Evolutionary conservation across 805 yeast species (phyloP), one percentile per base, ranked within the genome.

Genomic region (Dipodascus albidus): DNA sequence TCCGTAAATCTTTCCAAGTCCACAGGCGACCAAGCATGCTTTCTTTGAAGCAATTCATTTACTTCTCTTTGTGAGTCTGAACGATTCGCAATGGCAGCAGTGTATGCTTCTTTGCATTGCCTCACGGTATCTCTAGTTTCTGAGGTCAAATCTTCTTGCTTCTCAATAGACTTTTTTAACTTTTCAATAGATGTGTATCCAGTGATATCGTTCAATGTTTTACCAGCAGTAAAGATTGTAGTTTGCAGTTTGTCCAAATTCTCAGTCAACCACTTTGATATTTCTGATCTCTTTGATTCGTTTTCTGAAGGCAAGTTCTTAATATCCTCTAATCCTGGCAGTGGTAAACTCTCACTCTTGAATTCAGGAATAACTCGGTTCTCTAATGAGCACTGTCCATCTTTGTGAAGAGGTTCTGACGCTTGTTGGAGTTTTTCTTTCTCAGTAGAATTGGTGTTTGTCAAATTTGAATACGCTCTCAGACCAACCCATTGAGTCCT

Each of bases 1-100:
- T 76, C 76, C 0, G 99, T 91, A 64, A 93, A 93, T 52, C 83
- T 69, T 60, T 90, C 96, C 50, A 93, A 72, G 67, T 93, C 99
- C 2, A 61, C 61, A 0, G 90, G 73, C 1, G 77, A 67, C 99
- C 99, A 93, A 21, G 77, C 74, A 59, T 83, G 82, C 59, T 93
- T 90, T 50, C 97, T 71, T 59, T 91, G 91, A 41, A 93, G 69
- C 17, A 93, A 71, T 61, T 89, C 96, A 65, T 90, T 93, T 52
- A 93, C 82, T 59, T 87, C 89, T 53, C 81, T 78, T 64, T 95
- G 99, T 38, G 91, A 82, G 11, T 69, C 69, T 0, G 87, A 74
- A 56, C 96, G 75, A 42, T 70, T 67, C 19, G 77, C 77, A 19
- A 87, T 78, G 0, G 95, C 88, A 9, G 73, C 73, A 2, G 77